phyloP scores from a whole-genome alignment of 495 filamentous ascomycete species.

The Xylaria venustula region DNA sequence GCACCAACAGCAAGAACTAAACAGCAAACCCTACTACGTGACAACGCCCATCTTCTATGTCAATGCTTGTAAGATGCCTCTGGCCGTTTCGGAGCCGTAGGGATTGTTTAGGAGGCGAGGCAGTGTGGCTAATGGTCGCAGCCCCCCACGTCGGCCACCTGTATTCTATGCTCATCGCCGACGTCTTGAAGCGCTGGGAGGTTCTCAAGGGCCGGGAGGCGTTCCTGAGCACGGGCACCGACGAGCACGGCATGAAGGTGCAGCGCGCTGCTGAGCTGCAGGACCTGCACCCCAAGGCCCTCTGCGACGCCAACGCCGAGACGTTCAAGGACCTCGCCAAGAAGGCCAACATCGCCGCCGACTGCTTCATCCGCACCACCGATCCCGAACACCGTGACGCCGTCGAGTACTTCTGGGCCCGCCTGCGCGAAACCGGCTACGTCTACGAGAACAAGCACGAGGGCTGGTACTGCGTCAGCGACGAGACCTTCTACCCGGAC shows the following conservation, averaged over 20 bases:
- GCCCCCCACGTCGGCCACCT: conserved; percentile 94
- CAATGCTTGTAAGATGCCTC: conserved; percentile 72
- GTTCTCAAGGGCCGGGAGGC: conserved; percentile 66
- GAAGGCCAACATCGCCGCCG: conserved; percentile 64
- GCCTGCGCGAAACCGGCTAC: conserved; percentile 69
- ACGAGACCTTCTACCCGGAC: conserved; percentile 92
- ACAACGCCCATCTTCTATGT: conserved; percentile 99
- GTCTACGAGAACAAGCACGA: conserved; percentile 86
- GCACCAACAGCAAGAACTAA: too few relatives aligned
- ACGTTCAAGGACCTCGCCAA: conserved; percentile 69
- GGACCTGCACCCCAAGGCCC: conserved; percentile 47
- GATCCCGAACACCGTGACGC: conserved; percentile 77
- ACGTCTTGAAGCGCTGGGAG: conserved; percentile 92
- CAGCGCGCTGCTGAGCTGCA: conserved; percentile 76
- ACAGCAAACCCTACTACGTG: conserved; percentile 86
- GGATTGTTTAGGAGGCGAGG: neutral
- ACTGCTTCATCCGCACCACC: conserved; percentile 90
- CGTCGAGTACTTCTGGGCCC: conserved; percentile 86
- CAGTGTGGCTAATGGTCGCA: conserved; percentile 37
- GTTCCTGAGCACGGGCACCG: conserved; percentile 85
- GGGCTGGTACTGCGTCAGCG: conserved; percentile 95
- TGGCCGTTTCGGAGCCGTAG: too few relatives aligned
- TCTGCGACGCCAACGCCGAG: conserved; percentile 62
- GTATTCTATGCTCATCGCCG: conserved; percentile 86
- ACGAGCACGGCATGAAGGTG: conserved; percentile 98